These are phyloP conservation scores for Solanum appendiculatum DNA, from an alignment of 257 asterid genomes.

Conservation along the genomic window DNA sequence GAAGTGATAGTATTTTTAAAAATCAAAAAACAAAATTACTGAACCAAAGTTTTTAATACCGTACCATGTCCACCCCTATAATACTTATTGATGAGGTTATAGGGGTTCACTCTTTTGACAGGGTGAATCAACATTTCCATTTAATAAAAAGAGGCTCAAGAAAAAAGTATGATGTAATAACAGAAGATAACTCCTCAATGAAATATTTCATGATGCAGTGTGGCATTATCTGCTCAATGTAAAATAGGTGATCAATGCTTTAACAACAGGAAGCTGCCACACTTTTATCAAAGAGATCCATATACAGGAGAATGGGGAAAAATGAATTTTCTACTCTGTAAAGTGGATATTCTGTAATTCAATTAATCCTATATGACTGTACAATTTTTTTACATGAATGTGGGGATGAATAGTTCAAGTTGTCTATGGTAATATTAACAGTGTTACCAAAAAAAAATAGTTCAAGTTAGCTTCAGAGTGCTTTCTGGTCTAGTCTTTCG, in stretches of 20 bases:
- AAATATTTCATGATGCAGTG: not conserved
- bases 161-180: too few species aligned
- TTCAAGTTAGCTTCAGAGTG: conserved; percentile 33
- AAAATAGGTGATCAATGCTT: not conserved
- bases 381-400: conserved; percentile 38
- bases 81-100: not conserved
- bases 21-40: too few species aligned
- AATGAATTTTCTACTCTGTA: not conserved
- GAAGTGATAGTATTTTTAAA: too few species aligned
- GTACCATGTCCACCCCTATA: not conserved
- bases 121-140: not conserved
- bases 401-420: not conserved
- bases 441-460: not conserved
- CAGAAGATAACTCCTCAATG: not conserved
- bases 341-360: not conserved
- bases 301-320: not conserved
- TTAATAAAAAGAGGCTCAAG: too few species aligned
- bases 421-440: not conserved
- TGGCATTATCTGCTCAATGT: not conserved
- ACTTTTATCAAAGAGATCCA: not conserved
- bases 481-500: conserved; percentile 91
- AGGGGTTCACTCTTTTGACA: not conserved
- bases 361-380: conserved; percentile 8
- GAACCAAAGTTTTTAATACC: not conserved
- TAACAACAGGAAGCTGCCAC: not conserved